Evolutionary conservation across 2,329 filamentous ascomycete species (phyloP), one percentile per base, ranked within the genome.

Genomic region (Juglanconis oblonga): DNA sequence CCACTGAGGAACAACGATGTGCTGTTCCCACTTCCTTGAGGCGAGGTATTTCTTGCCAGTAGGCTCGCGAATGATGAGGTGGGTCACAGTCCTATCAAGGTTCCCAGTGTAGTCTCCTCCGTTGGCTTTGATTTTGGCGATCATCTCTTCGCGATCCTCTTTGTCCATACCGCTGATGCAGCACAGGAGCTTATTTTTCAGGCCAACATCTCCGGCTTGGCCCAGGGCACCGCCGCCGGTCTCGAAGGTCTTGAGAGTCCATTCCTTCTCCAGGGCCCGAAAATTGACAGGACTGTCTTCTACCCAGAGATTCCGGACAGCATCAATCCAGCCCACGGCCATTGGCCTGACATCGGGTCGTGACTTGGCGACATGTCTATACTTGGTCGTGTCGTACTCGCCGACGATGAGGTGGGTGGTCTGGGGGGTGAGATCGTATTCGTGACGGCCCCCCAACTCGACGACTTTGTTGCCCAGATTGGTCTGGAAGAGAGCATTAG

Each of bases 371-470:
- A 98, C 94, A 79, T 96, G 97, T 73, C 88, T 89, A 76, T 99
- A 99, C 74, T 99, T 99, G 53, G 90, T 86, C 1, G 94, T 98
- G 71, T 94, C 86, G 69, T 92, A 90, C 68, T 90, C 88, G 72
- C 93, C 95, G 63, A 97, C 91, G 64, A 99, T 84, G 51, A 99
- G 86, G 77, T 99, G 95, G 5, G 95, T 98, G 52, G 96, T 92
- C 73, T 97, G 92, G 59, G 90, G 91, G n/a, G 93, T 98, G 49
- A 99, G 85, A 73, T 99, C 93, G 73, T 92, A 89, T 68, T 90
- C 92, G 80, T 96, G 90, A 62, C 84, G 75, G 54, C 93, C 95
- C 65, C 95, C 95, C 80, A 99, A 92, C 71, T 97, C 86, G 64
- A 80, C 75, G 17, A 90, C 90, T 62, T 87, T 85, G 52, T 80